phyloP scores from a whole-genome alignment of 176 grass and related monocot species.

The Rhynchospora breviuscula region DNA sequence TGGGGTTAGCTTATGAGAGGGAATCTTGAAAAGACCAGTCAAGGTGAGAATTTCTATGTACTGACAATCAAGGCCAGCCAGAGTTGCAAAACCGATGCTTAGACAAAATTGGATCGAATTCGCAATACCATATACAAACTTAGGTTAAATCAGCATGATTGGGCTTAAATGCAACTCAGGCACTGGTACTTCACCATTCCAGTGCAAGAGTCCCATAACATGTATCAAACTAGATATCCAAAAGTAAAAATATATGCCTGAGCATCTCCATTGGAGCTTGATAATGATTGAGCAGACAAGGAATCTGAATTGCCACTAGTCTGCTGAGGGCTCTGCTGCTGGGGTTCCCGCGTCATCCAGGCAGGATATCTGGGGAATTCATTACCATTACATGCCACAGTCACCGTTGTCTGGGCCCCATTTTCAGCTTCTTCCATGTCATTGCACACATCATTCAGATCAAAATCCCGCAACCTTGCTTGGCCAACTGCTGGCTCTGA shows the following conservation, averaged over 20 bases:
- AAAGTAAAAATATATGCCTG: conserved; percentile 40
- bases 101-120: too few relatives aligned
- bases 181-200: background rate
- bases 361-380: conserved; percentile 57
- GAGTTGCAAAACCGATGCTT: too few relatives aligned
- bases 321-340: conserved; percentile 66
- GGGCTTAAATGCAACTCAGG: background rate
- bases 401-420: conserved; percentile 37
- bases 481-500: conserved; percentile 49
- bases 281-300: conserved; percentile 78
- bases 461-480: conserved; percentile 64
- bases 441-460: conserved; percentile 81
- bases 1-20: background rate
- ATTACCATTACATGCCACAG: conserved; percentile 25
- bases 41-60: background rate
- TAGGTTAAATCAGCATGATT: background rate
- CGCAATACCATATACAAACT: background rate
- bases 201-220: background rate
- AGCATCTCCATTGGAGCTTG: conserved; percentile 83
- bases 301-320: conserved; percentile 80
- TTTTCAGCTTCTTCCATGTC: conserved; percentile 60
- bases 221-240: background rate
- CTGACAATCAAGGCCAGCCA: too few relatives aligned
- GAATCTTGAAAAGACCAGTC: background rate
- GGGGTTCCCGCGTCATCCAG: conserved; percentile 57